Conservation (phyloP, 1,284 basidiomycete genomes). For the Retiboletus flavoniger region DNA sequence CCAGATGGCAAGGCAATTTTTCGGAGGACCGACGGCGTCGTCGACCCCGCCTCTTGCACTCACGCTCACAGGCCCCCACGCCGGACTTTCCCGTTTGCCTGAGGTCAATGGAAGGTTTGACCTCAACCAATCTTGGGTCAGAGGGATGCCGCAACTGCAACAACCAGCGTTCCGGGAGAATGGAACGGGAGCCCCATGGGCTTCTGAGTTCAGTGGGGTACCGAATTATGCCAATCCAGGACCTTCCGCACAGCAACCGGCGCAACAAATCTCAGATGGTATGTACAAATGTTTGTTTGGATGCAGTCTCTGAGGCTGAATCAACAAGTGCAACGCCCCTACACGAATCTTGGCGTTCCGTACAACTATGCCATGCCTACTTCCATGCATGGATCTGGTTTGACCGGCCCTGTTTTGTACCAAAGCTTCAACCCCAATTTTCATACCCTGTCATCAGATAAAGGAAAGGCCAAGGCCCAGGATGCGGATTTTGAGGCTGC, state of each 20-base stretch:
- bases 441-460: conserved; percentile 33
- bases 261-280: conserved; percentile 27
- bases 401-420: conserved; percentile 36
- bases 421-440: conserved; percentile 26
- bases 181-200: conserved; percentile 42
- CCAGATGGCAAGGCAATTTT: conserved; percentile 77
- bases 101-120: conserved; percentile 37
- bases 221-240: conserved; percentile 9
- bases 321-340: conserved; percentile 22
- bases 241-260: conserved; percentile 32
- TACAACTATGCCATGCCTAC: conserved; percentile 33
- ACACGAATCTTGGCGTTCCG: conserved; percentile 14
- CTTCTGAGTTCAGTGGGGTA: conserved; percentile 45
- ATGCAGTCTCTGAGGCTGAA: conserved; percentile 10
- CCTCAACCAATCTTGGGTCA: conserved; percentile 54
- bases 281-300: conserved; percentile 10
- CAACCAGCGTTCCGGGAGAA: conserved; percentile 36
- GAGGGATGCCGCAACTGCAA: conserved; percentile 46
- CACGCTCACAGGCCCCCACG: conserved; percentile 37
- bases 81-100: conserved; percentile 39
- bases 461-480: conserved; percentile 71
- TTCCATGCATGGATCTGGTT: conserved; percentile 27
- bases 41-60: conserved; percentile 32
- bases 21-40: conserved; percentile 48
- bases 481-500: conserved; percentile 79